These are phyloP conservation scores for Liriodendron chinense DNA, from an alignment of 164 flowering plant genomes.

Conservation along the genomic window DNA sequence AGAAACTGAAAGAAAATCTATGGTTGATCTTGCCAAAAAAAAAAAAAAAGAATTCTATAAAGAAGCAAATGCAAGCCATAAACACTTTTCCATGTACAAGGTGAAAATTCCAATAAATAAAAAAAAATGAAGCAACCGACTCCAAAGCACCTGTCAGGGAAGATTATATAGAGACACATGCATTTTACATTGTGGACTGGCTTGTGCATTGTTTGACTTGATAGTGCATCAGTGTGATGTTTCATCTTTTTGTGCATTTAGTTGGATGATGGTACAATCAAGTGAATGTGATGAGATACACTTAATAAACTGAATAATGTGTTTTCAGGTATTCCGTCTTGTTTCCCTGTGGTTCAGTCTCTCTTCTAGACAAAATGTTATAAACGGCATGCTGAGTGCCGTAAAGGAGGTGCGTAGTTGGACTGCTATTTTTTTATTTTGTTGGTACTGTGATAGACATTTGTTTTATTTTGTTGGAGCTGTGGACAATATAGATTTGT, in stretches of 20 bases:
- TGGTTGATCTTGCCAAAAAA: too few species aligned
- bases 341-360: conserved; percentile 93
- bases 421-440: background rate
- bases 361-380: conserved; percentile 64
- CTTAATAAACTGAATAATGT: conserved; percentile 8
- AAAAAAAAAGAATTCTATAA: too few species aligned
- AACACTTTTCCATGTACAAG: too few species aligned
- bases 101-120: background rate
- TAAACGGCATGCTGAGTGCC: conserved; percentile 68
- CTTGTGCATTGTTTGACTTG: background rate
- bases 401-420: conserved; percentile 60
- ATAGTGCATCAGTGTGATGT: background rate
- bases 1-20: too few species aligned
- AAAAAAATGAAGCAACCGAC: too few species aligned
- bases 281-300: background rate
- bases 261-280: conserved; percentile 1
- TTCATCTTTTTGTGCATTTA: background rate
- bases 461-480: background rate
- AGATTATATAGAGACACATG: background rate
- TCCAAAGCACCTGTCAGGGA: too few species aligned
- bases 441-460: background rate
- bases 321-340: conserved; percentile 83
- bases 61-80: too few species aligned
- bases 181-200: background rate
- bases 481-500: background rate